These are phyloP conservation scores for Stephania yunnanensis DNA, from an alignment of 164 flowering plant genomes.

Conservation along the genomic window DNA sequence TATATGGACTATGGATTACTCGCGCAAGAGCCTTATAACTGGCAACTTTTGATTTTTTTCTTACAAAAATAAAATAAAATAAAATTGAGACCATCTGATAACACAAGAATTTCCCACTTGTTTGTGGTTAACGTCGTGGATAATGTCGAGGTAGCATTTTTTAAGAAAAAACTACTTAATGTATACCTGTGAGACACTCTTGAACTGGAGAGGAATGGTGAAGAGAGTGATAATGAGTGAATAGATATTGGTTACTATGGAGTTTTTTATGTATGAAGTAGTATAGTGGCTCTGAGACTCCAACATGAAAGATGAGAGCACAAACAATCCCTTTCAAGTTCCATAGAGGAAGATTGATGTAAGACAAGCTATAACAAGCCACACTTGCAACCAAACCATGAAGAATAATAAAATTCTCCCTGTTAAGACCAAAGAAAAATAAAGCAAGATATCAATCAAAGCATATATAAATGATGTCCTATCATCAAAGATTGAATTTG, in stretches of 20 bases:
- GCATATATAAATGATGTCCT: background rate
- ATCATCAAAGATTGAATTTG: background rate
- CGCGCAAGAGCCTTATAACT: no score
- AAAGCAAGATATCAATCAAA: no score
- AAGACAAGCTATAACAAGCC: conserved; percentile 39
- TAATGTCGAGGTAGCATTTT: no score
- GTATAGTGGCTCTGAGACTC: conserved; percentile 71
- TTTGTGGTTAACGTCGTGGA: no score
- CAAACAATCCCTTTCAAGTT: conserved; percentile 42
- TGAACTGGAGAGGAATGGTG: conserved; percentile 69
- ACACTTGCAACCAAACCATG: conserved; percentile 52
- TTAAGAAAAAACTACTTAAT: no score
- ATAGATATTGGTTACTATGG: conserved; percentile 36
- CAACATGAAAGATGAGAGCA: conserved; percentile 49
- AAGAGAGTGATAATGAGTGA: conserved; percentile 56
- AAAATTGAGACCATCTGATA: no score
- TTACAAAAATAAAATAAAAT: no score
- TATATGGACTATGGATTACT: no score
- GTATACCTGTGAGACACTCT: conserved; percentile 58
- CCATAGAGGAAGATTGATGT: conserved; percentile 49
- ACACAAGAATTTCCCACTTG: no score
- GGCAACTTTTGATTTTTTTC: no score
- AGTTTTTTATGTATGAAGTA: conserved; percentile 55
- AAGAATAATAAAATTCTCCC: conserved; percentile 82
- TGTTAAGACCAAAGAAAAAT: conserved; percentile 16